Base-by-base conservation (phyloP, 306 rosid species). In the Vigna radiata region DNA sequence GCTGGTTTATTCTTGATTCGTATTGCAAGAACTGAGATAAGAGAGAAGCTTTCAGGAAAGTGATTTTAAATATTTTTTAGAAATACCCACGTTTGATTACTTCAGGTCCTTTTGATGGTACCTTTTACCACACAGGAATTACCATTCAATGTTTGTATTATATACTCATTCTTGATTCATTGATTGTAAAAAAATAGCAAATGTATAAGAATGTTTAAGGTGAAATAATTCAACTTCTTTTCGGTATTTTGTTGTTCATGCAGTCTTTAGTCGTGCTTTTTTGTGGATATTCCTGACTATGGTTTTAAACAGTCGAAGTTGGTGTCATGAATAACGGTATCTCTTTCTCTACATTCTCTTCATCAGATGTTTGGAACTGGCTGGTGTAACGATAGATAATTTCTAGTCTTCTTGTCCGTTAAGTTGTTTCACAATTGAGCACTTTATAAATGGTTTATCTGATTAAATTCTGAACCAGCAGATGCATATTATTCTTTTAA, bases 1-100 rank as follows among this genome's bases (percentile, higher is more conserved):
- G 98, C 97, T 25, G 87, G 81, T 50, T 82, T 90, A 71, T 88
- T 77, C 82, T 83, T 93, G 91, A 63, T 91, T 68, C 84, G 87
- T 10, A 70, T 86, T 64, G 92, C 89, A 10, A 83, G 88, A 85
- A 83, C 85, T 8, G 98, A 93, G 88, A 85, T 90, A 69, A 70
- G 66, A 77, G 93, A 60, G 77, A 91, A 82, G 79, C 70, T 86
- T 36, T 84, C 83, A 73, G 88, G 85, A 74, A 84, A 80, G 73
- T 87, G 90, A 88, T 71, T 68, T 81, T 77, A 71, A 76, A 39
- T 18, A 36, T 70, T 78, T 33, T 37, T 33, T 37, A 63, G 69
- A 1, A 37, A 37, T 44, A 44, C 81, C 74, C 81, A 50, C 36
- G 44, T 25, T 83, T 55, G 48, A 59, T 48, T 58, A 18, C 33